phyloP scores from a whole-genome alignment of 2,329 filamentous ascomycete genomes.

The Knoxdaviesia capensis region DNA sequence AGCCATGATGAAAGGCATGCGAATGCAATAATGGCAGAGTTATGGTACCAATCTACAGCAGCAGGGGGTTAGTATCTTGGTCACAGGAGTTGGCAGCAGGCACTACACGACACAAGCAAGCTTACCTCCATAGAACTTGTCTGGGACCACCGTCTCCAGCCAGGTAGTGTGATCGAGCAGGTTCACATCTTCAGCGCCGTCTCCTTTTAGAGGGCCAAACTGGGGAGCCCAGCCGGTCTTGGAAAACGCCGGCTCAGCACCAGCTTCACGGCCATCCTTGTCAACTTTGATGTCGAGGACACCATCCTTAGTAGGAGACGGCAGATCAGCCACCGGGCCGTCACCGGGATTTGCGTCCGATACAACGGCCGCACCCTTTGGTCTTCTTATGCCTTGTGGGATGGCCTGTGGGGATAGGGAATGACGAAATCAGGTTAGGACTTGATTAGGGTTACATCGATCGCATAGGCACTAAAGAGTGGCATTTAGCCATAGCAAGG shows the following conservation, averaged over 20 bases:
- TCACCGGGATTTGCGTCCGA: constrained; percentile 63
- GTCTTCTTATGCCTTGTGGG: constrained; percentile 41
- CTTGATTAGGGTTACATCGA: no score
- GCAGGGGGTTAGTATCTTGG: constrained; percentile 1
- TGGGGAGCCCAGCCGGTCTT: constrained; percentile 73
- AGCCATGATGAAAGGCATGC: constrained; percentile 83
- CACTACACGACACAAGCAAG: no score
- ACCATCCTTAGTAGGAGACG: constrained; percentile 50
- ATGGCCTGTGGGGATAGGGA: constrained; percentile 24
- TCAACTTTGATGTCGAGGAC: constrained; percentile 35
- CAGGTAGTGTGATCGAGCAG: constrained; percentile 76
- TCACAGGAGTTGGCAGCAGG: not conserved
- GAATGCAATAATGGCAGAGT: constrained; percentile 83
- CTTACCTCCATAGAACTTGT: constrained; percentile 76
- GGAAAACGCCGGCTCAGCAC: constrained; percentile 24
- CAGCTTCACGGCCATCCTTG: constrained; percentile 28
- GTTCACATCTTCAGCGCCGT: constrained; percentile 38
- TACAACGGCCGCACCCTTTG: constrained; percentile 48
- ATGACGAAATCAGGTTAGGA: not conserved
- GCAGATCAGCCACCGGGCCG: constrained; percentile 54
- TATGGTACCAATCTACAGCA: constrained; percentile 81
- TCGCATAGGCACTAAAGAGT: not conserved
- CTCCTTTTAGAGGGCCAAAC: constrained; percentile 44
- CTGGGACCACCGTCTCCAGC: constrained; percentile 65
- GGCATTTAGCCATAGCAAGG: no score